Percentiles rank a stretch among this genome's conserved stretches.
Evolutionary conservation across 352 stramenopile species (phyloP).

Genomic region (Globisporangium abappressorium): DNA sequence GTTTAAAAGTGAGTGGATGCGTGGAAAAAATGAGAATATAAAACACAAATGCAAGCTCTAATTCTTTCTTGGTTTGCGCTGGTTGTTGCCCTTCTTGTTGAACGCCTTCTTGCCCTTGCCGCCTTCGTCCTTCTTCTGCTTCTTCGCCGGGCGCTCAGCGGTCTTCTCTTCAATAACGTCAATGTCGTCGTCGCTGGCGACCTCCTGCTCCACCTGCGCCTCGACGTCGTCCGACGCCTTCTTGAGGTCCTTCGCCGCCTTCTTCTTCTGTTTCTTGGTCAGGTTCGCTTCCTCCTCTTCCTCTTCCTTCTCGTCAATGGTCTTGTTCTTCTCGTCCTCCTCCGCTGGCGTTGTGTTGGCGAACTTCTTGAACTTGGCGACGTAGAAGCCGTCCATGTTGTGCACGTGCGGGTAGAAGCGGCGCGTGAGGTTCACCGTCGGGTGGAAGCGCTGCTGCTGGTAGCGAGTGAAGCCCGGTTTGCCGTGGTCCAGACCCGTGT

Average conservation of each 20-base stretch:
- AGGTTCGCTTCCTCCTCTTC: conserved; percentile 65
- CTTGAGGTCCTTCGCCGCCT: conserved; percentile 70
- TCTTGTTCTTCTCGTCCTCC: conserved; percentile 79
- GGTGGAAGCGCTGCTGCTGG: conserved; percentile 98
- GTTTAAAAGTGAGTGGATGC: background rate
- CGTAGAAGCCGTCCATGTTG: conserved; percentile 99
- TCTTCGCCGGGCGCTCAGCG: conserved; percentile 36
- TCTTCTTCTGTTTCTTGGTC: conserved; percentile 84
- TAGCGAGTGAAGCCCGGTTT: conserved; percentile 91
- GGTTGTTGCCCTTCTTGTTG: conserved; percentile 28
- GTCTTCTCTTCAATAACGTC: conserved; percentile 28
- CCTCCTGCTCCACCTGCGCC: conserved; percentile 56
- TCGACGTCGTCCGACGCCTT: conserved; percentile 72
- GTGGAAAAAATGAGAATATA: conserved; percentile 5
- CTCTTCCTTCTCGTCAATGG: conserved; percentile 60
- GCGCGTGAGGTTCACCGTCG: conserved; percentile 92
- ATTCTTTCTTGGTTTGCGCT: conserved; percentile 45
- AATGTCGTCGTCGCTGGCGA: conserved; percentile 46
- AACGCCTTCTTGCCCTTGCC: conserved; percentile 38
- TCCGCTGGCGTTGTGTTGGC: conserved; percentile 89
- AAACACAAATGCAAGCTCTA: conserved; percentile 25
- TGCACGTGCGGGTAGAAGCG: conserved; percentile 99
- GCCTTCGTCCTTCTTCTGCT: conserved; percentile 38
- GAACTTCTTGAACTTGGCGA: conserved; percentile 99
- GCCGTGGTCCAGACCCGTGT: conserved; percentile 97